Conservation (phyloP, 441 rosid species). For the Isatis lusitanica region DNA sequence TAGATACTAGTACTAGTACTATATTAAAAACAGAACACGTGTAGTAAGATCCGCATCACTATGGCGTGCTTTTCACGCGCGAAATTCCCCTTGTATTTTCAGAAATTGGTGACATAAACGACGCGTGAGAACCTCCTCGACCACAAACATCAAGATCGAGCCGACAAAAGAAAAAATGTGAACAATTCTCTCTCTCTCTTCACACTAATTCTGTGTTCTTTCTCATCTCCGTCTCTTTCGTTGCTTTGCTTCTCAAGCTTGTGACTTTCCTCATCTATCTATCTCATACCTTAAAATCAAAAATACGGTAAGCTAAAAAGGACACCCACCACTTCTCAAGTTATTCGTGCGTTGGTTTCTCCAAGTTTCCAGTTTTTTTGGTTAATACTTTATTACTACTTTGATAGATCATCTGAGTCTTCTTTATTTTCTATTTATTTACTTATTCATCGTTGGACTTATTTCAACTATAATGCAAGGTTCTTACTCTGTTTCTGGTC, state of each 20-base stretch:
- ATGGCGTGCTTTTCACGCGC: not conserved
- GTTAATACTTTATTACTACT: not conserved
- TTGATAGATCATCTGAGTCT: not conserved
- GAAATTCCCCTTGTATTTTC: not conserved
- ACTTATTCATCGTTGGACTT: not conserved
- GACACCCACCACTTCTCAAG: not conserved
- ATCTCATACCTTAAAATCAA: not conserved
- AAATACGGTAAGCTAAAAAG: not conserved
- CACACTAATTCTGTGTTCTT: slow-evolving; percentile 24
- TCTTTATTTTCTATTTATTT: not conserved
- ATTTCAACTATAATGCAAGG: not conserved
- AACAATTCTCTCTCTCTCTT: not conserved
- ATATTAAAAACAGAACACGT: not conserved
- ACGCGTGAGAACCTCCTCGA: slow-evolving; percentile 1
- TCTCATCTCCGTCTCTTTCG: slow-evolving; percentile 30
- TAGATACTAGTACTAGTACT: not conserved
- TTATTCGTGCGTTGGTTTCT: not conserved
- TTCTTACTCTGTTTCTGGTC: slow-evolving; percentile 11
- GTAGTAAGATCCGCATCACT: not conserved
- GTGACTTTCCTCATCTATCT: slow-evolving; percentile 4
- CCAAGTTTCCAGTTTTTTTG: not conserved
- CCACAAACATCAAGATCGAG: slow-evolving; percentile 23
- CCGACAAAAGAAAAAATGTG: slow-evolving; percentile 15
- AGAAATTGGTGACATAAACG: not conserved
- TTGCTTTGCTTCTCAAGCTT: slow-evolving; percentile 7